phyloP scores from a whole-genome alignment of 257 asterid genomes.

The Penstemon davidsonii region DNA sequence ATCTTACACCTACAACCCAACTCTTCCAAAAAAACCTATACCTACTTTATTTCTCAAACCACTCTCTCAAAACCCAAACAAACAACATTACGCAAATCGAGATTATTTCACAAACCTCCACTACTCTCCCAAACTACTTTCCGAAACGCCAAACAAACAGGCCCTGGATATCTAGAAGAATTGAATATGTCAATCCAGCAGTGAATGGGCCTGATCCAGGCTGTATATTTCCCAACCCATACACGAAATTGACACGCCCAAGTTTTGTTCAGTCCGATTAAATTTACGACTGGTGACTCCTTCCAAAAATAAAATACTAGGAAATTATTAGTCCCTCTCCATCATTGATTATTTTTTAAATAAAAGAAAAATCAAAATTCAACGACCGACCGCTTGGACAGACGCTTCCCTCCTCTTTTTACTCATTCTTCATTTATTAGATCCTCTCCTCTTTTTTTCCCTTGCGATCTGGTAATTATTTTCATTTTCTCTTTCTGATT shows the following conservation, averaged over 20 bases:
- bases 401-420: conserved; percentile 53
- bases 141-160: too few species aligned
- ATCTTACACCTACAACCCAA: too few species aligned
- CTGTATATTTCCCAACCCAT: background rate
- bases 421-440: conserved; percentile 45
- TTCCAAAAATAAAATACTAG: background rate
- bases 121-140: too few species aligned
- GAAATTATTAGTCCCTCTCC: background rate
- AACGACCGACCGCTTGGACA: conserved; percentile 34
- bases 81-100: too few species aligned
- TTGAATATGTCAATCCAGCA: background rate
- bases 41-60: too few species aligned
- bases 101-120: too few species aligned
- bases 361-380: conserved; percentile 4
- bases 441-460: conserved; percentile 32
- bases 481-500: conserved; percentile 21
- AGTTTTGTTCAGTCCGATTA: background rate
- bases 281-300: background rate
- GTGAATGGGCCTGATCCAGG: conserved; percentile 15
- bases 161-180: too few species aligned
- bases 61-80: too few species aligned
- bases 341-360: background rate
- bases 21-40: too few species aligned
- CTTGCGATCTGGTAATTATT: conserved; percentile 50
- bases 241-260: background rate